These are phyloP conservation scores for Megacollybia marginata DNA, from an alignment of 768 basidiomycete species.

Conservation along the genomic window DNA sequence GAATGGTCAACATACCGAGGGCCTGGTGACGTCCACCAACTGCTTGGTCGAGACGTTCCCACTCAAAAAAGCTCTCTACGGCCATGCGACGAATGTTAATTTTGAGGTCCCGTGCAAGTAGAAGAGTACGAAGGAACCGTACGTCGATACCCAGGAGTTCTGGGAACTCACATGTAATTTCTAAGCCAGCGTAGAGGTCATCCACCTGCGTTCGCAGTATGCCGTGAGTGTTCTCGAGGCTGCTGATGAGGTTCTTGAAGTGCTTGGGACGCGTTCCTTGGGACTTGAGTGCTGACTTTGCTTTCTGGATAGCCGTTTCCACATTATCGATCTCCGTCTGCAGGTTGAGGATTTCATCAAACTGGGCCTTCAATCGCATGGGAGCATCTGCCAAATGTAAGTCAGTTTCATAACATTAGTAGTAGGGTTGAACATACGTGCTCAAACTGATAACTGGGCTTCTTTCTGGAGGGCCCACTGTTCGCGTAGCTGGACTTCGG, in stretches of 20 bases:
- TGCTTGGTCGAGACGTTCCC: neutral
- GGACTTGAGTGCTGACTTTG: neutral
- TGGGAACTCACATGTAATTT: neutral
- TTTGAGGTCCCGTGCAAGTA: conserved; percentile 6
- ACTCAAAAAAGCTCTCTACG: conserved; percentile 2
- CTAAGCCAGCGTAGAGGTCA: neutral
- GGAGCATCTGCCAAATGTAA: neutral
- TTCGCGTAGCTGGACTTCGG: neutral
- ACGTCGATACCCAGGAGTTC: neutral
- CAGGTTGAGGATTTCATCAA: neutral
- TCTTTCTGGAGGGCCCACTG: conserved; percentile 4
- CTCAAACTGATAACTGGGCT: conserved; percentile 1
- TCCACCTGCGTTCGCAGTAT: neutral
- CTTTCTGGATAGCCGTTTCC: neutral
- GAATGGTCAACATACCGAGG: neutral
- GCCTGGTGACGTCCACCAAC: neutral
- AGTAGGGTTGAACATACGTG: neutral
- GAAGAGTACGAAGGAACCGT: conserved; percentile 2
- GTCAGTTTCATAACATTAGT: neutral
- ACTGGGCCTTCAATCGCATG: neutral
- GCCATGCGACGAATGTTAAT: conserved; percentile 4
- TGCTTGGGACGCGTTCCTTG: neutral
- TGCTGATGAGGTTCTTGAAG: neutral
- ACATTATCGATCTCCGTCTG: neutral
- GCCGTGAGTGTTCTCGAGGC: neutral